A percentile compares a stretch with the other conserved stretches of the same genome.
Conservation (phyloP, 2,329 filamentous ascomycete genomes). For the Aschersonia sp. region DNA sequence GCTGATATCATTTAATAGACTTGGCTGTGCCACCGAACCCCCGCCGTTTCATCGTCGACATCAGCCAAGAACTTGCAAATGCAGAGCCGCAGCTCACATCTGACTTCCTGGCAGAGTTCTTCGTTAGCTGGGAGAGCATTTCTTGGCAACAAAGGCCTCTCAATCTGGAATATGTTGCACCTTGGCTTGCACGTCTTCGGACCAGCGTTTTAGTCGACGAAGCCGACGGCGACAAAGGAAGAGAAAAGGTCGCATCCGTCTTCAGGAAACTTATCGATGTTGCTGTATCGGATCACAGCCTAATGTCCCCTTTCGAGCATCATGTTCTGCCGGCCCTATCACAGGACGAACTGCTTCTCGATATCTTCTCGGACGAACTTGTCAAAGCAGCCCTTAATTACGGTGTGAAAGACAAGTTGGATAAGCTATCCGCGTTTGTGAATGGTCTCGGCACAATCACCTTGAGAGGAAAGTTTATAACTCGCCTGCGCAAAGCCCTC, state of each 20-base stretch:
- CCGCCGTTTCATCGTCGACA: slow-evolving; percentile 48
- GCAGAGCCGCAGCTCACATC: slow-evolving; percentile 53
- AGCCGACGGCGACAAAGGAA: slow-evolving; percentile 48
- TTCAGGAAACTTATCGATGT: slow-evolving; percentile 55
- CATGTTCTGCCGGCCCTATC: slow-evolving; percentile 51
- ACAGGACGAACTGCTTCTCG: slow-evolving; percentile 49
- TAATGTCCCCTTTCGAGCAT: slow-evolving; percentile 48
- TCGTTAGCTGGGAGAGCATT: slow-evolving; percentile 58
- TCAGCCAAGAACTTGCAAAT: slow-evolving; percentile 47
- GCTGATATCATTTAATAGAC: slow-evolving; percentile 22
- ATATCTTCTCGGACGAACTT: slow-evolving; percentile 54
- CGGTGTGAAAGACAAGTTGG: slow-evolving; percentile 41
- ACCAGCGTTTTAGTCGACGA: slow-evolving; percentile 45
- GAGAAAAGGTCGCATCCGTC: slow-evolving; percentile 48
- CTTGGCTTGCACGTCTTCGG: slow-evolving; percentile 50
- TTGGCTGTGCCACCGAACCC: slow-evolving; percentile 49
- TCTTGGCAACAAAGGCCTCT: slow-evolving; percentile 52
- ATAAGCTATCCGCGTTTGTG: slow-evolving; percentile 47
- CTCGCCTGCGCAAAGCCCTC: slow-evolving; percentile 49
- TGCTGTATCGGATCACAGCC: slow-evolving; percentile 42
- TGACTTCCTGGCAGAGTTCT: slow-evolving; percentile 61
- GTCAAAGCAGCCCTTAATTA: slow-evolving; percentile 46
- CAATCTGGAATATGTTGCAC: slow-evolving; percentile 55
- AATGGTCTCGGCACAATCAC: slow-evolving; percentile 51
- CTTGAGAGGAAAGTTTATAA: slow-evolving; percentile 49